Evolutionary conservation across 768 basidiomycete species (phyloP).

Genomic region (Tulasnella calospora): DNA sequence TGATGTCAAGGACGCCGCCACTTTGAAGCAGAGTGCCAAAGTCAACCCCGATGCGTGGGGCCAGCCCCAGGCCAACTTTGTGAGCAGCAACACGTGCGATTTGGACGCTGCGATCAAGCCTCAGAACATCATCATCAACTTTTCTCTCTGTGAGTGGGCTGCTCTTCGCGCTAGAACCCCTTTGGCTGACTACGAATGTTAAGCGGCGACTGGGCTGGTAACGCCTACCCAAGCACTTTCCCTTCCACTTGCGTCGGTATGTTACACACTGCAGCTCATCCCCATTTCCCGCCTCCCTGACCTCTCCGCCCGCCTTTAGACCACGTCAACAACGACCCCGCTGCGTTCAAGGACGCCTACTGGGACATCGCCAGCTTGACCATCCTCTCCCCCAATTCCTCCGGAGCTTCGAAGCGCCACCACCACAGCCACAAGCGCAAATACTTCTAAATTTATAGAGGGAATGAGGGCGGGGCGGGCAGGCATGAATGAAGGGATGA

Average conservation of each 20-base stretch:
- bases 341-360: too few relatives aligned
- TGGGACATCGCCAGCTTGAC: too few relatives aligned
- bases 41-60: conserved; percentile 26
- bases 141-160: conserved; percentile 28
- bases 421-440: too few relatives aligned
- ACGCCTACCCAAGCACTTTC: conserved; percentile 25
- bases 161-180: neutral
- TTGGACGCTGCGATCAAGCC: conserved; percentile 27
- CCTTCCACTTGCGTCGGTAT: conserved; percentile 28
- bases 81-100: conserved; percentile 23
- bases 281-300: neutral
- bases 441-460: too few relatives aligned
- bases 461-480: neutral
- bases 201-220: conserved; percentile 28
- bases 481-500: too few relatives aligned
- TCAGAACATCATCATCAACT: conserved; percentile 31
- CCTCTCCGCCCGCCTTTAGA: too few relatives aligned
- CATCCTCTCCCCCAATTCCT: too few relatives aligned
- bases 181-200: neutral
- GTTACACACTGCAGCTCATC: neutral
- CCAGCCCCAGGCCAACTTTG: conserved; percentile 27
- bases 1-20: conserved; percentile 11
- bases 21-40: neutral
- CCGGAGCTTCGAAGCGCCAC: too few relatives aligned
- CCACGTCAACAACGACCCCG: too few relatives aligned